Evolutionary conservation across 768 basidiomycete species (phyloP).

Genomic region (Nidularia pulvinata): DNA sequence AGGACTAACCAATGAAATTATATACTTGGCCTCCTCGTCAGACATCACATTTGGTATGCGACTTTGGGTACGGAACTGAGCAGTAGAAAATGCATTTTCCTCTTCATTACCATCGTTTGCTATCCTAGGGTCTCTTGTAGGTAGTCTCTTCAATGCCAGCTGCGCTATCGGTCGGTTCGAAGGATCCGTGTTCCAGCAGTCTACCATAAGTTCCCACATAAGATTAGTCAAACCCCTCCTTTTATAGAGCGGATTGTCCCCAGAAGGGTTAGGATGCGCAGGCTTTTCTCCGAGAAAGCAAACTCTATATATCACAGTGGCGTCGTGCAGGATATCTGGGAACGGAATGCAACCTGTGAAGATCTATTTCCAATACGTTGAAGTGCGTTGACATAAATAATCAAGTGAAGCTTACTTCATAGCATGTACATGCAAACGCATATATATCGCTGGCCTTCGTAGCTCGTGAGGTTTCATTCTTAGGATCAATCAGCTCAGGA

Average conservation of each 20-base stretch:
- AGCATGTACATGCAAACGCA: slow-evolving; percentile 12
- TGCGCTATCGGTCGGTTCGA: neutral
- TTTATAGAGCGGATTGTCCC: neutral
- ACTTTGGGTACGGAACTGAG: no score
- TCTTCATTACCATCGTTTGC: no score
- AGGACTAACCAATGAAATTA: no score
- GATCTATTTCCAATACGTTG: neutral
- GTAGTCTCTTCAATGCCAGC: no score
- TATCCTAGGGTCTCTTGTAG: no score
- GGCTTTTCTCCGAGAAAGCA: slow-evolving; percentile 4
- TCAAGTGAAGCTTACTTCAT: slow-evolving; percentile 8
- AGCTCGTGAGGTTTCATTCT: neutral
- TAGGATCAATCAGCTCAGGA: slow-evolving; percentile 10
- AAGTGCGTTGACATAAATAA: neutral
- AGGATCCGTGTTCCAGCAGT: slow-evolving; percentile 4
- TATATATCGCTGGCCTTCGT: slow-evolving; percentile 11
- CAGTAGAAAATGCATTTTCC: no score
- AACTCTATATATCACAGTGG: slow-evolving; percentile 4
- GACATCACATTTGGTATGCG: no score
- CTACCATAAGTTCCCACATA: slow-evolving; percentile 6
- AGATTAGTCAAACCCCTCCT: neutral
- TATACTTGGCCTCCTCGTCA: no score
- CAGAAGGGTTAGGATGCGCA: neutral
- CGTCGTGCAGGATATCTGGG: slow-evolving; percentile 1
- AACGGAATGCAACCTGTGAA: slow-evolving; percentile 6